Conservation (phyloP, 179 eudicot genomes). For the Spergularia azorica region DNA sequence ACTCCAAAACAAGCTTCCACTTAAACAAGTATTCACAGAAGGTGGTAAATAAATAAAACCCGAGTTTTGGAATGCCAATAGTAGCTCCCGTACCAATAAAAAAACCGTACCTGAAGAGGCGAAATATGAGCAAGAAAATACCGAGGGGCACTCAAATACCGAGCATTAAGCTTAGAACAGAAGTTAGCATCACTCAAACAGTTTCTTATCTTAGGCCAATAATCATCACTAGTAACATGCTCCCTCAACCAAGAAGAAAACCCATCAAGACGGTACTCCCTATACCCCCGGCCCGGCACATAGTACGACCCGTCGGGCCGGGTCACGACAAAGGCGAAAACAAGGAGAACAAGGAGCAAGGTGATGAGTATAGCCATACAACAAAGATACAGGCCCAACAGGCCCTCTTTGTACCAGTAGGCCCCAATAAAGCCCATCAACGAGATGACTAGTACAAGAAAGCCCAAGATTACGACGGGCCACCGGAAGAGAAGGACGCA, state of each 20-base stretch:
- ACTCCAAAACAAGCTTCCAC: not conserved
- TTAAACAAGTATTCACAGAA: too few species aligned
- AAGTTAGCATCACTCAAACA: conserved; percentile 58
- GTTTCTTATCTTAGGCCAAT: conserved; percentile 71
- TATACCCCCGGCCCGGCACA: conserved; percentile 56
- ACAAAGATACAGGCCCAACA: conserved; percentile 69
- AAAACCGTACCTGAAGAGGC: conserved; percentile 65
- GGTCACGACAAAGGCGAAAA: conserved; percentile 79
- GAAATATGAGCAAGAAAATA: conserved; percentile 74
- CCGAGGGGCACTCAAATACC: conserved; percentile 47
- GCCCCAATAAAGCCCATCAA: conserved; percentile 83
- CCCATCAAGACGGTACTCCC: conserved; percentile 73
- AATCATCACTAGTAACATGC: conserved; percentile 50
- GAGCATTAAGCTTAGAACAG: conserved; percentile 62
- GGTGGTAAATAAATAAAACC: too few species aligned
- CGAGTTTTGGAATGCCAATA: too few species aligned
- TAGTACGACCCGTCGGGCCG: conserved; percentile 57
- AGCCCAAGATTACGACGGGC: conserved; percentile 69
- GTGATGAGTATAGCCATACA: conserved; percentile 74
- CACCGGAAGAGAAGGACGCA: conserved; percentile 86
- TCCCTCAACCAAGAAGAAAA: conserved; percentile 71
- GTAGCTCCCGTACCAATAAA: not conserved
- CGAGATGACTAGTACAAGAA: conserved; percentile 60
- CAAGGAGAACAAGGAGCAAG: conserved; percentile 55
- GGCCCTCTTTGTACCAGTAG: conserved; percentile 73